Conservation (phyloP, 192 early-diverging fungal genomes). For the Coemansia sp. region DNA sequence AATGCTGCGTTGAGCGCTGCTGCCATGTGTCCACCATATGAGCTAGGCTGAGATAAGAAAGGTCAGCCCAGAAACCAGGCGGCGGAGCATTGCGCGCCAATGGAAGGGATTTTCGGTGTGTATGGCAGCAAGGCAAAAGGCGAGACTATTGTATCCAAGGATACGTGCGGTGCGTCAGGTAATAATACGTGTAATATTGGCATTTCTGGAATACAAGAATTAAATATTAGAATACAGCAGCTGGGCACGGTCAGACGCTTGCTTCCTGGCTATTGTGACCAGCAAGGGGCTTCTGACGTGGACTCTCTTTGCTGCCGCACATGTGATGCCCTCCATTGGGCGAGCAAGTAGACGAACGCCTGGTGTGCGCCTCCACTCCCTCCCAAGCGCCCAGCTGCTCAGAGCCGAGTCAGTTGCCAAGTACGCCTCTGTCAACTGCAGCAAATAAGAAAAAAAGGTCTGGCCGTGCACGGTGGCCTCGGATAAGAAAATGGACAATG, state of each 20-base stretch:
- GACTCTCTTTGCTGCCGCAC: background rate
- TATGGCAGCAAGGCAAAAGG: background rate
- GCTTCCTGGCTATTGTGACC: slow-evolving; percentile 8
- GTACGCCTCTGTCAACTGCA: slow-evolving; percentile 3
- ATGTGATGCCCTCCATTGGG: slow-evolving; percentile 4
- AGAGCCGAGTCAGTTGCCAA: slow-evolving; percentile 6
- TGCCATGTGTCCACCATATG: background rate
- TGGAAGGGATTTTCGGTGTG: background rate
- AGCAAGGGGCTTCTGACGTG: slow-evolving; percentile 8
- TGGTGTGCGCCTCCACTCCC: slow-evolving; percentile 5
- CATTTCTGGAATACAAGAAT: background rate
- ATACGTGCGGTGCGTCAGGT: slow-evolving; percentile 1
- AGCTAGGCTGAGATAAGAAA: background rate
- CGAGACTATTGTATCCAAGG: background rate
- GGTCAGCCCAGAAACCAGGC: background rate
- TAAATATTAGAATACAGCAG: background rate
- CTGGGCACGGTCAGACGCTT: background rate
- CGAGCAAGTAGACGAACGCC: background rate
- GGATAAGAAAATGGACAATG: slow-evolving; percentile 4
- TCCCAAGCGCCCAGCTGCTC: background rate
- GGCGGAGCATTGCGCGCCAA: slow-evolving; percentile 3
- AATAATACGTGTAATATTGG: slow-evolving; percentile 2
- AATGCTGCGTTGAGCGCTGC: background rate
- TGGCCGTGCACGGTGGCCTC: background rate
- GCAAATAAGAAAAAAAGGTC: background rate